A percentile compares a stretch with the other conserved stretches of the same genome.
Conservation (phyloP, 306 rosid genomes). For the Begonia masoniana region DNA sequence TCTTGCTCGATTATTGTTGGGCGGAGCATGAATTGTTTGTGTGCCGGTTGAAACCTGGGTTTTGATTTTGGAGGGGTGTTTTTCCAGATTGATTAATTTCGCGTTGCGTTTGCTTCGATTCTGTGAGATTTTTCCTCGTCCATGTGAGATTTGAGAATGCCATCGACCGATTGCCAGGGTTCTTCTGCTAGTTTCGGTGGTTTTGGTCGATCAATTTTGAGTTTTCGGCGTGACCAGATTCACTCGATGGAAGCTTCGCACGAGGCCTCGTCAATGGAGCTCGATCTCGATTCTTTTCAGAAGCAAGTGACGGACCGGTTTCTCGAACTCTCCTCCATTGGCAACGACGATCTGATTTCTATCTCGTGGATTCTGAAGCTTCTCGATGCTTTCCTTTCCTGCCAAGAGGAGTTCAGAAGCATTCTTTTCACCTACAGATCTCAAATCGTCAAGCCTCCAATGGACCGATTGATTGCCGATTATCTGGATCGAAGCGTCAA, state of each 20-base stretch:
- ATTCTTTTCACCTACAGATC: slow-evolving; percentile 30
- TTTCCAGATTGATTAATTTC: not conserved
- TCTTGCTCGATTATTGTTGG: too few species aligned
- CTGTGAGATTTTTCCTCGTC: not conserved
- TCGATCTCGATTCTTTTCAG: slow-evolving; percentile 57
- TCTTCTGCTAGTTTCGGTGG: slow-evolving; percentile 39
- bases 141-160: slow-evolving; percentile 32
- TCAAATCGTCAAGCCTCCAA: slow-evolving; percentile 21
- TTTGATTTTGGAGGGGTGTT: not conserved
- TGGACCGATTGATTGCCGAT: slow-evolving; percentile 61
- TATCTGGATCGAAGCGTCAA: slow-evolving; percentile 70
- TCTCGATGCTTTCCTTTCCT: slow-evolving; percentile 43
- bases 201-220: slow-evolving; percentile 41
- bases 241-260: slow-evolving; percentile 39
- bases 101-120: not conserved
- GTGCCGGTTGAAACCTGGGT: too few species aligned
- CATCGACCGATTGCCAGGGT: slow-evolving; percentile 46
- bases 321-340: slow-evolving; percentile 27
- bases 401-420: slow-evolving; percentile 52
- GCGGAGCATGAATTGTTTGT: too few species aligned
- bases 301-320: slow-evolving; percentile 41
- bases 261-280: slow-evolving; percentile 12
- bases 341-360: slow-evolving; percentile 39
- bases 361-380: slow-evolving; percentile 64
- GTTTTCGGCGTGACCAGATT: slow-evolving; percentile 27